Evolutionary conservation across 345 rosid genomes (phyloP).

Genomic region (Gossypium rotundifolium): DNA sequence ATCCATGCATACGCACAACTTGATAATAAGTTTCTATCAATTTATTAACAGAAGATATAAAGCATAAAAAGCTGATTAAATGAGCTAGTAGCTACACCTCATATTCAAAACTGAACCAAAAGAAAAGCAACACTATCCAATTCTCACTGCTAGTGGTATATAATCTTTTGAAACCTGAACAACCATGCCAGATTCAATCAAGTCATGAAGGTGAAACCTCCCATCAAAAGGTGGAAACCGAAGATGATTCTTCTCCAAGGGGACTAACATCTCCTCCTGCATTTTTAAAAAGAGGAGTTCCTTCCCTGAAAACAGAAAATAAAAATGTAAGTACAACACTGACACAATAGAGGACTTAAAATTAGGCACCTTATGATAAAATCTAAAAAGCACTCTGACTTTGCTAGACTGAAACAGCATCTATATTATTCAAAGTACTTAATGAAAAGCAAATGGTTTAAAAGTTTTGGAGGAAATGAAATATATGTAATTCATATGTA

Average conservation of each 20-base stretch:
- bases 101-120: constrained; percentile 9
- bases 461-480: not conserved
- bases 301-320: constrained; percentile 51
- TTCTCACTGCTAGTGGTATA: not conserved
- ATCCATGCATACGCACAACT: not conserved
- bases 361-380: not conserved
- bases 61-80: not conserved
- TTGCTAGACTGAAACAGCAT: not conserved
- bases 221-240: constrained; percentile 61
- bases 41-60: not conserved
- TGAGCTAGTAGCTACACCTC: constrained; percentile 8
- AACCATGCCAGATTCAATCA: constrained; percentile 77
- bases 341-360: not conserved
- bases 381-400: constrained; percentile 2
- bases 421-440: not conserved
- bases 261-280: constrained; percentile 82
- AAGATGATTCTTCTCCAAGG: constrained; percentile 74
- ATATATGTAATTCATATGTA: not conserved
- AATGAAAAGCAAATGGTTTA: not conserved
- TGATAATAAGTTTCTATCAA: constrained; percentile 1
- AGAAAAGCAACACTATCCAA: constrained; percentile 4
- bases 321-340: not conserved
- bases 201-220: constrained; percentile 88
- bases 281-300: constrained; percentile 57
- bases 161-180: constrained; percentile 53